Evolutionary conservation across 169 alveolate genomes (phyloP).

Genomic region (Cryptosporidium parvum): DNA sequence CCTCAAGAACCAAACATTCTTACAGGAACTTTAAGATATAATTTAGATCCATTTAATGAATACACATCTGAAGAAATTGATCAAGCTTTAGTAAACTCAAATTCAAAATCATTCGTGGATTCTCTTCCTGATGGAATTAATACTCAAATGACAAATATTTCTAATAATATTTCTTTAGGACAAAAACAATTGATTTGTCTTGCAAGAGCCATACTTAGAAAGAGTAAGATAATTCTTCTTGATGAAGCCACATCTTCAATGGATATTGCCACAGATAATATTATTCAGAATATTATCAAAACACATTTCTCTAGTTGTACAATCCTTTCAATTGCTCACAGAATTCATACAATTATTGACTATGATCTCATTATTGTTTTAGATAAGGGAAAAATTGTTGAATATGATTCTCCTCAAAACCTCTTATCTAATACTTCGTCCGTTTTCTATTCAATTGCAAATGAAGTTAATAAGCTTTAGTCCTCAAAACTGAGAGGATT

Average conservation of each 20-base stretch:
- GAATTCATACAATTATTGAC: slow-evolving; percentile 90
- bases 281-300: slow-evolving; percentile 84
- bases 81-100: slow-evolving; percentile 83
- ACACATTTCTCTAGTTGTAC: slow-evolving; percentile 85
- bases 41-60: slow-evolving; percentile 90
- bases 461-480: slow-evolving; percentile 30
- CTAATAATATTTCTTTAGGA: slow-evolving; percentile 84
- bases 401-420: slow-evolving; percentile 83
- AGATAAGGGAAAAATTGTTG: slow-evolving; percentile 85
- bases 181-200: slow-evolving; percentile 86
- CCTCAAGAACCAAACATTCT: slow-evolving; percentile 87
- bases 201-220: slow-evolving; percentile 84
- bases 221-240: slow-evolving; percentile 80
- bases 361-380: slow-evolving; percentile 87
- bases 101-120: slow-evolving; percentile 61
- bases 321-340: slow-evolving; percentile 91
- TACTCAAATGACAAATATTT: slow-evolving; percentile 62
- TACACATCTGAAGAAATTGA: slow-evolving; percentile 83
- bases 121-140: slow-evolving; percentile 76
- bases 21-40: slow-evolving; percentile 89
- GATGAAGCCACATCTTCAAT: slow-evolving; percentile 93
- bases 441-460: slow-evolving; percentile 47
- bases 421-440: slow-evolving; percentile 70
- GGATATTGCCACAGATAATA: slow-evolving; percentile 87
- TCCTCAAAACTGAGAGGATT: background rate